Conservation (phyloP, 495 filamentous ascomycete species). For the Penicillium psychrofluorescens region DNA sequence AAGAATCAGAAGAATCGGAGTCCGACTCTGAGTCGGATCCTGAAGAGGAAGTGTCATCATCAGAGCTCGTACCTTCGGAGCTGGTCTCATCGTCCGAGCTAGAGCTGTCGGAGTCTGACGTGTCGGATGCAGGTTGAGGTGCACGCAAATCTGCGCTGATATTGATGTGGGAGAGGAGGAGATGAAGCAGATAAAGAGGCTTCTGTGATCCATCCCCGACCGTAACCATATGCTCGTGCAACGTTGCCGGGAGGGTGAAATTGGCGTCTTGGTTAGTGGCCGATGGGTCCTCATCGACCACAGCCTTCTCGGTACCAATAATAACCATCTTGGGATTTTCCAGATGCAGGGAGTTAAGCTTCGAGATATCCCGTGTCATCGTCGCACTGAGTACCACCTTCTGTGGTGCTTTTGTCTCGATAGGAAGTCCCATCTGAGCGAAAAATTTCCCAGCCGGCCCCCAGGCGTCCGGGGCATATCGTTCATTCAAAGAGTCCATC, state of each 20-base stretch:
- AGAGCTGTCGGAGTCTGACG: conserved; percentile 22
- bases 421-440: conserved; percentile 25
- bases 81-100: conserved; percentile 19
- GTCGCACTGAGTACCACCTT: conserved; percentile 88
- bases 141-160: conserved; percentile 9
- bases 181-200: conserved; percentile 65
- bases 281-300: conserved; percentile 16
- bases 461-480: conserved; percentile 42
- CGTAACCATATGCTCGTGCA: conserved; percentile 68
- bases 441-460: conserved; percentile 35
- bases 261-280: conserved; percentile 22
- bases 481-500: conserved; percentile 52
- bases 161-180: conserved; percentile 31
- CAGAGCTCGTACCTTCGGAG: conserved; percentile 25
- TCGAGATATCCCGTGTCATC: conserved; percentile 82
- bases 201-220: conserved; percentile 72
- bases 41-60: conserved; percentile 20
- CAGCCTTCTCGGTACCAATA: conserved; percentile 47
- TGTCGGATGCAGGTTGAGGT: conserved; percentile 5
- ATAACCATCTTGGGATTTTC: conserved; percentile 68
- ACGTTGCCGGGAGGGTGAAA: conserved; percentile 57
- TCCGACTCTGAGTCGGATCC: conserved; percentile 20
- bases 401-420: conserved; percentile 37
- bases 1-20: conserved; percentile 16
- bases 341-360: conserved; percentile 67